Base-by-base conservation (phyloP, 257 asterid species). In the Solanum phureja region DNA sequence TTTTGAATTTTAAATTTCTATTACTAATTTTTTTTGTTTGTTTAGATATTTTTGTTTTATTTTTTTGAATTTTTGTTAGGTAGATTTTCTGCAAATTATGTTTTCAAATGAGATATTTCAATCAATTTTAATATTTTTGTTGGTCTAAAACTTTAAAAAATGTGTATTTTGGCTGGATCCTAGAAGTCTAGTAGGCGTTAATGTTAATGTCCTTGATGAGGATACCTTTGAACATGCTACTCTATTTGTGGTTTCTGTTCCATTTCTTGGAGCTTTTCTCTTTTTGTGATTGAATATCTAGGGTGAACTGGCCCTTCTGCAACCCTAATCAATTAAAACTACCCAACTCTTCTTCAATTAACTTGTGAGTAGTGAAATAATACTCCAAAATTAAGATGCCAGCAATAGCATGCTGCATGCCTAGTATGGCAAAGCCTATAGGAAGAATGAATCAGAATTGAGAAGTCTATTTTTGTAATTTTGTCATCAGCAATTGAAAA, bases 401-500 rank as follows among this genome's bases (percentile, higher is more conserved):
- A 82, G 69, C 85, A 44, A 81, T 81, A 46, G 85, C 68, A 46
- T 29, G 69, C 11, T 82, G 85, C 85, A 82, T 82, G 44, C 69
- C 85, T 44, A 44, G 9, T 79, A 79, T 44, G 16, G 64, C 40
- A 79, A 79, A 8, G 18, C 66, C 85, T 49, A 49, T 18, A 82
- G 44, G 85, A 82, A 31, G 44, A 49, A 79, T 44, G 40, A 44
- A 79, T 79, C 66, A 79, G 66, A 27, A 40, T 71, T 83, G 76
- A 58, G 60, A 82, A 46, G 42, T 34, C 86, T 35, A 58, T 88
- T n/a, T 88, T 75, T 21, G 64, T 79, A 68, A 46, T 37, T 82
- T 81, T 83, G 66, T 68, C 85, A 82, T 86, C 64, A 79, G 84
- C 87, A 86, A 88, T 81, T 75, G 87, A 34, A 88, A 86, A 87